Conservation (phyloP, 129 eudicot species). For the Pulicaria dysenterica region DNA sequence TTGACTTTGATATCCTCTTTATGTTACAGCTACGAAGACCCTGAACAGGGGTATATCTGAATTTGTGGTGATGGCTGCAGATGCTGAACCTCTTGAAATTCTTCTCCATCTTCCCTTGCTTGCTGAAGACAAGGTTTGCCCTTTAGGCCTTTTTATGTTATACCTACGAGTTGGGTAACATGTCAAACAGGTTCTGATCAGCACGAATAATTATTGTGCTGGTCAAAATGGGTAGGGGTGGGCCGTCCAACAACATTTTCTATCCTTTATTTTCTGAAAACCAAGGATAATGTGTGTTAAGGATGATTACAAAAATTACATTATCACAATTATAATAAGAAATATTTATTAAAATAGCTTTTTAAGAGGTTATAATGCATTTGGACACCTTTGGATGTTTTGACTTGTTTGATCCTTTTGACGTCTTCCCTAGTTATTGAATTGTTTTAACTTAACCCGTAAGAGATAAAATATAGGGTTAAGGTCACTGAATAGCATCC, state of each 20-base stretch:
- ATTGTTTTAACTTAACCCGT: not conserved
- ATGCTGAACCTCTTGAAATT: constrained; percentile 24
- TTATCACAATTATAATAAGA: not conserved
- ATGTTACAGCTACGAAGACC: constrained; percentile 23
- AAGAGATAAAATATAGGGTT: too few species aligned
- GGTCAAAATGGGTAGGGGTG: not conserved
- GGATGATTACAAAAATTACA: not conserved
- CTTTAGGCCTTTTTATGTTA: not conserved
- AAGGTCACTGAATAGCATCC: too few species aligned
- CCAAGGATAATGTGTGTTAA: not conserved
- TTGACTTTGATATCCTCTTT: not conserved
- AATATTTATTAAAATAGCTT: not conserved
- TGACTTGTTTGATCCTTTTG: not conserved
- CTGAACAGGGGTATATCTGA: constrained; percentile 22
- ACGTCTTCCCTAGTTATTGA: not conserved
- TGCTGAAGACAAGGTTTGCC: constrained; percentile 27
- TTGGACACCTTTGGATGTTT: not conserved
- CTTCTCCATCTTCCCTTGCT: constrained; percentile 28
- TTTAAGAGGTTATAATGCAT: not conserved
- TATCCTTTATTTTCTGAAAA: not conserved
- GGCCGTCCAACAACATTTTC: not conserved
- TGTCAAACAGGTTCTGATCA: not conserved
- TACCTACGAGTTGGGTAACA: not conserved
- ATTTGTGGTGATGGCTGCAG: constrained; percentile 31
- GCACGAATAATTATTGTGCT: not conserved